phyloP scores from a whole-genome alignment of 1,139 yeast species.

The Saccharomyces hybrid region DNA sequence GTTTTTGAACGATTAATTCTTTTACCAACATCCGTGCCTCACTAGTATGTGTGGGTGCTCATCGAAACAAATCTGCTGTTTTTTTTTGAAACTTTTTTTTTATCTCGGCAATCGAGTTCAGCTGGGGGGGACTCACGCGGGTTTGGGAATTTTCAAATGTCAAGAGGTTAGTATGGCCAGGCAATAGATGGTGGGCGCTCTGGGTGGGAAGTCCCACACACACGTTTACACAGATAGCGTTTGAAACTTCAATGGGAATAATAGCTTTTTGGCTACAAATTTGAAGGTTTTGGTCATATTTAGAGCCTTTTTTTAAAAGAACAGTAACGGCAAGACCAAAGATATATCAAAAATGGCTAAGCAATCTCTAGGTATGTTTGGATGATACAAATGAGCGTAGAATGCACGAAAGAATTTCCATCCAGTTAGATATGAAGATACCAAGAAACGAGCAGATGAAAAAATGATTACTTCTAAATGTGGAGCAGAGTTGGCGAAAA shows the following conservation, averaged over 20 bases:
- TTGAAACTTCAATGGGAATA: neutral
- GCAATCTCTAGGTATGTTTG: conserved; percentile 40
- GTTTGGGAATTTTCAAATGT: neutral
- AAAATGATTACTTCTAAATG: neutral
- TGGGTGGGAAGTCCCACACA: neutral
- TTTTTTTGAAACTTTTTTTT: neutral
- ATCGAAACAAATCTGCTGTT: neutral
- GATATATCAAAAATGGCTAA: conserved; percentile 38
- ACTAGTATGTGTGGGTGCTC: neutral
- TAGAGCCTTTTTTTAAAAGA: conserved; percentile 27
- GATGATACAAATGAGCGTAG: neutral
- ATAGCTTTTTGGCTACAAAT: neutral
- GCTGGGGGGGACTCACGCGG: neutral
- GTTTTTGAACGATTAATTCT: neutral
- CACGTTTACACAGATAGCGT: neutral
- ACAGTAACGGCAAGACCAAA: conserved; percentile 33
- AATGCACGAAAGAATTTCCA: neutral
- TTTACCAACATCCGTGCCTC: neutral
- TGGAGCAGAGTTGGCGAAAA: neutral
- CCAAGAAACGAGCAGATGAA: neutral
- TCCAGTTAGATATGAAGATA: neutral
- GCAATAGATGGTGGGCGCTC: neutral
- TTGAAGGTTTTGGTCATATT: neutral
- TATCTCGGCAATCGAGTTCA: neutral
- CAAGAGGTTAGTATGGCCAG: neutral